phyloP scores from a whole-genome alignment of 805 yeast genomes.

The Blastobotrys peoriensis region DNA sequence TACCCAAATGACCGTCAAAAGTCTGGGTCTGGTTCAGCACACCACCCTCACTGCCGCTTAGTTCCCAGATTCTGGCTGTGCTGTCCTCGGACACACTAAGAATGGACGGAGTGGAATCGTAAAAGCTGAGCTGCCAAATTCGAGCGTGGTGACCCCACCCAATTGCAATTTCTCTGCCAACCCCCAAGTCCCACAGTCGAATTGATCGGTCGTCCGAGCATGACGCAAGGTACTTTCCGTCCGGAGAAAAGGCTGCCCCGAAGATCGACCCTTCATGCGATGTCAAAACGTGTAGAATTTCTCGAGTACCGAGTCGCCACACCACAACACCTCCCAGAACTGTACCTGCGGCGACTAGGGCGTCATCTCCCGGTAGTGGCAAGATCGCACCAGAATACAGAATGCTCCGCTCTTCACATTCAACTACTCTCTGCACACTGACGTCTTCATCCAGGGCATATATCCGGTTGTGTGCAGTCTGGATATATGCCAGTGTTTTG shows the following conservation, averaged over 20 bases:
- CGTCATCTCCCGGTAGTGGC: conserved; percentile 31
- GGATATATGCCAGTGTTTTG: conserved; percentile 37
- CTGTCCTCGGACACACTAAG: conserved; percentile 84
- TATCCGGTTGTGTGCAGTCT: conserved; percentile 77
- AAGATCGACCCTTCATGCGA: conserved; percentile 93
- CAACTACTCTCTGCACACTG: conserved; percentile 29
- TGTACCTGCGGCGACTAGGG: conserved; percentile 80
- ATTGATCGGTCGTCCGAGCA: conserved; percentile 95
- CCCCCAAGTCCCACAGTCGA: conserved; percentile 57
- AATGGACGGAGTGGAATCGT: conserved; percentile 29
- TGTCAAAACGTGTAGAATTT: conserved; percentile 48
- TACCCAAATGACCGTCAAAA: conserved; percentile 71
- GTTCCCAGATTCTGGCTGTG: conserved; percentile 70
- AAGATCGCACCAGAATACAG: conserved; percentile 80
- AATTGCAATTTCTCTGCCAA: conserved; percentile 56
- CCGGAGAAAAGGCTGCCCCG: conserved; percentile 57
- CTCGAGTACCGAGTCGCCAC: conserved; percentile 47
- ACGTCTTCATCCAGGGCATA: conserved; percentile 32
- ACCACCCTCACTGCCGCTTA: conserved; percentile 49
- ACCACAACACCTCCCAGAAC: conserved; percentile 82
- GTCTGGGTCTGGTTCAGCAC: conserved; percentile 39
- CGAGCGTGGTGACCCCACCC: conserved; percentile 98
- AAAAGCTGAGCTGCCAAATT: conserved; percentile 77
- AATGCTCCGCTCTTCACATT: conserved; percentile 69
- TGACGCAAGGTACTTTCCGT: conserved; percentile 54